Evolutionary conservation across 2,329 filamentous ascomycete species (phyloP).

Genomic region (Scortechinia acanthostroma): DNA sequence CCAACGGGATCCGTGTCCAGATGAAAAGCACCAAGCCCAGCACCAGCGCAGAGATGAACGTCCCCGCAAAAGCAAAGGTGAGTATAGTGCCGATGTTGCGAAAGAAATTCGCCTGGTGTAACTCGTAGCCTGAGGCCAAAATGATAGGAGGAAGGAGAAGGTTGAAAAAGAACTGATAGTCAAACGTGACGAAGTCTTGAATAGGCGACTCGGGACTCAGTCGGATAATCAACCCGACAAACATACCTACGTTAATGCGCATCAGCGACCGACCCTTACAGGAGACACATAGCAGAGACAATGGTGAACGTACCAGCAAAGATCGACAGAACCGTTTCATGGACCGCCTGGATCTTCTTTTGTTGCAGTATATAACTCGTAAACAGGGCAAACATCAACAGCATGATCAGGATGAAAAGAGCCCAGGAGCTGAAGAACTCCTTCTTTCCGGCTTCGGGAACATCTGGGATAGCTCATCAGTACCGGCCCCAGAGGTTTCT

Average conservation of each 20-base stretch:
- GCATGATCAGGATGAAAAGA: slow-evolving; percentile 61
- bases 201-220: slow-evolving; percentile 77
- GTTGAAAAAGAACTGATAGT: slow-evolving; percentile 99
- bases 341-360: slow-evolving; percentile 65
- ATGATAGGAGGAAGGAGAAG: slow-evolving; percentile 97
- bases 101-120: slow-evolving; percentile 99
- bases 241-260: slow-evolving; percentile 63
- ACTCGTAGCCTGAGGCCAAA: slow-evolving; percentile 88
- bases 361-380: slow-evolving; percentile 66
- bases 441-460: slow-evolving; percentile 58
- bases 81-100: slow-evolving; percentile 94
- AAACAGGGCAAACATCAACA: slow-evolving; percentile 63
- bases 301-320: slow-evolving; percentile 45
- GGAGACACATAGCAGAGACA: neutral
- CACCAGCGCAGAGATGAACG: slow-evolving; percentile 93
- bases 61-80: slow-evolving; percentile 94
- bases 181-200: slow-evolving; percentile 85
- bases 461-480: slow-evolving; percentile 20
- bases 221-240: slow-evolving; percentile 81
- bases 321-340: slow-evolving; percentile 67
- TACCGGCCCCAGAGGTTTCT: neutral
- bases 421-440: slow-evolving; percentile 69
- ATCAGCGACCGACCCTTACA: neutral
- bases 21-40: slow-evolving; percentile 82
- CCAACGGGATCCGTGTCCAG: slow-evolving; percentile 80